Percentiles rank a stretch among this genome's conserved stretches.
Conservation (phyloP, 768 basidiomycete species). For the Termitomyces eurrhizus region DNA sequence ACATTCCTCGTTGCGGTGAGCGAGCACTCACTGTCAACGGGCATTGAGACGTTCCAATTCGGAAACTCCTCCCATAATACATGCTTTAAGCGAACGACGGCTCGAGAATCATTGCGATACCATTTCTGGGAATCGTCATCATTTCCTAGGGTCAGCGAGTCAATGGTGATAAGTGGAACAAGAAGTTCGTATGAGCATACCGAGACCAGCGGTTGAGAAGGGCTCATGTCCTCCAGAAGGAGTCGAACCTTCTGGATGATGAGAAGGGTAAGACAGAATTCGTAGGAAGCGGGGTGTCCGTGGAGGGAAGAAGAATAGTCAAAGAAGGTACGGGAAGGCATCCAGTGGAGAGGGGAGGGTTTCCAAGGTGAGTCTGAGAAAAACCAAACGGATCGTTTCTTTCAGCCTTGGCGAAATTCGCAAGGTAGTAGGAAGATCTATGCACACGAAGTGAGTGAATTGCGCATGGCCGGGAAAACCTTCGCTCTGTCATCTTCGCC, state of each 20-base stretch:
- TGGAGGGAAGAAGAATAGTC: no score
- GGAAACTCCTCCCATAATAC: conserved; percentile 29
- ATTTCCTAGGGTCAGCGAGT: conserved; percentile 11
- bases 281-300: no score
- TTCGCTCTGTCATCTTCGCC: background rate
- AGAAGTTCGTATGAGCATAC: conserved; percentile 20
- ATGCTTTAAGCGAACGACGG: conserved; percentile 32
- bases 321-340: no score
- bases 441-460: background rate
- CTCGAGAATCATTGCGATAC: conserved; percentile 33
- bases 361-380: no score
- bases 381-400: no score
- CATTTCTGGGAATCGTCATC: conserved; percentile 26
- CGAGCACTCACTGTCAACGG: conserved; percentile 35
- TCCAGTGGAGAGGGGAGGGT: no score
- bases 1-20: conserved; percentile 44
- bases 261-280: no score
- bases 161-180: background rate
- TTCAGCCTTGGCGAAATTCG: no score
- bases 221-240: no score
- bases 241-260: no score
- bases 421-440: background rate
- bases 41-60: conserved; percentile 33
- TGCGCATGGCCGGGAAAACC: no score
- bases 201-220: conserved; percentile 42